Evolutionary conservation across 495 filamentous ascomycete genomes (phyloP), one percentile per base, ranked within the genome.

Genomic region (Aspergillus biplanus): DNA sequence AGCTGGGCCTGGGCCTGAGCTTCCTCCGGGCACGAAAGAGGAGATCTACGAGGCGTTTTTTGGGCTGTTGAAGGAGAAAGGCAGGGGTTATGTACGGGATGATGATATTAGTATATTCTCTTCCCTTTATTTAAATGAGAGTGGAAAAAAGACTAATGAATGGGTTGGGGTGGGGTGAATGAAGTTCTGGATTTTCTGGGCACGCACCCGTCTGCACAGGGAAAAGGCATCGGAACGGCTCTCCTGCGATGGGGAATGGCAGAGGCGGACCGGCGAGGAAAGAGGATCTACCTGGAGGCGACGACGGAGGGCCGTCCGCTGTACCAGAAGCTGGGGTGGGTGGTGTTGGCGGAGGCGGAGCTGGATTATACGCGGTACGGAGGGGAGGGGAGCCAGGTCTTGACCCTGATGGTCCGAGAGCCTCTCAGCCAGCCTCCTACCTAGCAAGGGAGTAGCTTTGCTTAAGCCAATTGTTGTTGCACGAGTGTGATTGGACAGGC

Each of bases 211-310:
- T 73, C 75, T 27, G 76, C 74, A 39, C 82, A 85, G 67, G 73
- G 85, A 12, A 72, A 70, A 54, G 86, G 85, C 1, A 75, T 83
- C 1, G 83, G 82, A 13, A 76, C 68, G 31, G 67, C 71, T 65
- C 66, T 89, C 11, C 61, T 87, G 18, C 59, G 72, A 57, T 83
- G 79, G 75, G 84, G 84, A 0, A 64, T 83, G 6, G 71, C 78
- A 31, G 72, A 71, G 63, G 83, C 82, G 7, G 85, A 86, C 68
- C 71, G 71, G 27, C 78, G 66, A 12, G 73, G 77, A 2, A 64
- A 72, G n/a, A 75, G 78, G 56, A 71, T 81, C 12, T 88, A 82
- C 71, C 67, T 88, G n/a, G 83, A 86, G 61, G 81, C 83, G 3
- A 84, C 83, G 42, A 79, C 78, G 31, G 74, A 72, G 15, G 85